These are phyloP conservation scores for Chytridiales sp. DNA, from an alignment of 371 early-diverging fungal species.

Conservation along the genomic window DNA sequence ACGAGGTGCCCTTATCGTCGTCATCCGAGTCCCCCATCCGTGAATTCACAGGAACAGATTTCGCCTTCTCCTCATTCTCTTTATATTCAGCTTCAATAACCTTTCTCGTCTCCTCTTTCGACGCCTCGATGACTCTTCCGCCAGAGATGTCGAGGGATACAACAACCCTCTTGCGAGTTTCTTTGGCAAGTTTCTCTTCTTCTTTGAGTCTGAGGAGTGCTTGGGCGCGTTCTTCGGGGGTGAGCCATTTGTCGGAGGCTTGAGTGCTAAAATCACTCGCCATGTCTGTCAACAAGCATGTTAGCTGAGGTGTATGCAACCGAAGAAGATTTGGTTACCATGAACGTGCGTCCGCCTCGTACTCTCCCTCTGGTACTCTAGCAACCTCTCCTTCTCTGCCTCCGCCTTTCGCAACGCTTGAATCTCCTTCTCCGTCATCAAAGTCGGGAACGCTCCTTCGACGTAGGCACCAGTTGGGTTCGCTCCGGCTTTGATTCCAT, in stretches of 20 bases:
- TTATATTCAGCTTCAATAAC: conserved; percentile 34
- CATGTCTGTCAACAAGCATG: conserved; percentile 50
- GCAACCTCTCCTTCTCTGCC: conserved; percentile 68
- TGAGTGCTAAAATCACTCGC: conserved; percentile 75
- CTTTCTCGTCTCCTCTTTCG: conserved; percentile 15
- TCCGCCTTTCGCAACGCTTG: conserved; percentile 62
- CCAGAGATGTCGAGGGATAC: conserved; percentile 66
- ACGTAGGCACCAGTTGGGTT: conserved; percentile 12
- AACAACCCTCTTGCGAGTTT: conserved; percentile 52
- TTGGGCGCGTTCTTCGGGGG: conserved; percentile 69
- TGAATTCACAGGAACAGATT: background rate
- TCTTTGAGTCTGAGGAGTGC: conserved; percentile 36
- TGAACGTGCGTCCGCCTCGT: conserved; percentile 74
- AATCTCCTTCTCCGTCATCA: conserved; percentile 45
- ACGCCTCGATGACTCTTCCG: conserved; percentile 55
- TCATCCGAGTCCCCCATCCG: background rate
- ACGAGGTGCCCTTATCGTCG: background rate
- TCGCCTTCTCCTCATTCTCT: conserved; percentile 5
- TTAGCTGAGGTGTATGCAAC: background rate
- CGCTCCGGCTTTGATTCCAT: conserved; percentile 24
- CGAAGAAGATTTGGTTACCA: conserved; percentile 31
- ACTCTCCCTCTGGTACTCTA: conserved; percentile 79
- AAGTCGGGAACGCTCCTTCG: conserved; percentile 22
- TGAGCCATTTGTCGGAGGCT: conserved; percentile 69
- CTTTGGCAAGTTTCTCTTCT: conserved; percentile 45